Evolutionary conservation across 2,329 filamentous ascomycete species (phyloP), one percentile per base, ranked within the genome.

Genomic region (Neurospora sp.): DNA sequence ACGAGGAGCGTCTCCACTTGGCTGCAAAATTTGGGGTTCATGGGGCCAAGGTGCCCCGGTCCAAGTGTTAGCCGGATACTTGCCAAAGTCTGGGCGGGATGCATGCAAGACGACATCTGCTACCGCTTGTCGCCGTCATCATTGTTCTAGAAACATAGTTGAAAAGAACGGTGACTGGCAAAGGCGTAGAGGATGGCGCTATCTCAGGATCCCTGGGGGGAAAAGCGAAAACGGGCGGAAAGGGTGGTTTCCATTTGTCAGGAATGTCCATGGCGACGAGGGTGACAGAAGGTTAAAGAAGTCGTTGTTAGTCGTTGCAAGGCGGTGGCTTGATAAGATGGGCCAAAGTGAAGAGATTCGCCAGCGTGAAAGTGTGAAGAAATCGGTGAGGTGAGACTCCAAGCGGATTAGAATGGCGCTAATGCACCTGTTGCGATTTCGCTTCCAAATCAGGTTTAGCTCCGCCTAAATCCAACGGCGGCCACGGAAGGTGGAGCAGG

Each of bases 341-440:
- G 5, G 19, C 46, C 46, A 33, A 28, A 28, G 23, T 57, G 6
- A 57, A 57, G 46, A 57, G 46, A 62, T 33, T 62, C 52, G 52
- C 52, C 41, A 62, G 28, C 8, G 23, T 62, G 46, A 23, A 62
- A 33, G 11, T 23, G 43, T 52, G 46, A 62, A 33, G 52, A 52
- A 52, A 69, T 19, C 17, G 41, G 66, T 36, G 38, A 57, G 39
- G 66, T 36, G 38, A 57, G 19, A 11, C 28, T 19, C n/a, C 52
- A 40, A 67, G 36, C 65, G 38, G 37, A 68, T 52, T 15, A 33
- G 28, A 33, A 57, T 33, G 40, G 57, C 36, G 37, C 70, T 67
- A n/a, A 73, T 76, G 75, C 74, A 73, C 68, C 68, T 67, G 40
- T 52, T 77, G 75, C 70, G 40, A 74, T 74, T 77, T 76, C 73